phyloP scores from a whole-genome alignment of 2,329 filamentous ascomycete species.

The Nothopassalora personata region DNA sequence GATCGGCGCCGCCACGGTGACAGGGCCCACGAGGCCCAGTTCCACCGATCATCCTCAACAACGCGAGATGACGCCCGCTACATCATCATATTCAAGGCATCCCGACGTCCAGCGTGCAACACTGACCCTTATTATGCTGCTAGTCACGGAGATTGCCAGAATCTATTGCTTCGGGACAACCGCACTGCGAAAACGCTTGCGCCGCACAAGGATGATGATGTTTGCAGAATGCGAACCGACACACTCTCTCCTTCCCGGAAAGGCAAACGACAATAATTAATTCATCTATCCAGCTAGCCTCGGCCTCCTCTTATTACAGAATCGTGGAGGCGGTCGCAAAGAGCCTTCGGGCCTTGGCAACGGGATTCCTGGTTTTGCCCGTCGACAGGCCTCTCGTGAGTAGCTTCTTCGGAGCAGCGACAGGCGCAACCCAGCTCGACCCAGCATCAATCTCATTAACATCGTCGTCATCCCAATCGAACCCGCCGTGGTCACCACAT shows the following conservation, averaged over 20 bases:
- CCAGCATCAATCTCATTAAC: conserved; percentile 22
- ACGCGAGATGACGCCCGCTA: neutral
- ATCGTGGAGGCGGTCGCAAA: conserved; percentile 25
- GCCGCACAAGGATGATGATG: neutral
- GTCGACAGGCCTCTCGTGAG: conserved; percentile 4
- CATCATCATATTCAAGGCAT: neutral
- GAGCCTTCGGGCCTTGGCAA: conserved; percentile 20
- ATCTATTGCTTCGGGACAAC: neutral
- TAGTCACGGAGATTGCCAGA: neutral
- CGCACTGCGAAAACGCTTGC: neutral
- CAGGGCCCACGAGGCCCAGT: neutral
- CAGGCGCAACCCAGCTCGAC: conserved; percentile 20
- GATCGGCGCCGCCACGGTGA: neutral
- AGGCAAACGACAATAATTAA: neutral
- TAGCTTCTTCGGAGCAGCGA: conserved; percentile 4
- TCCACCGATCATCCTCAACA: neutral
- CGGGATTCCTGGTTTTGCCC: conserved; percentile 12
- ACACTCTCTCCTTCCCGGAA: neutral
- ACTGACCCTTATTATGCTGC: neutral
- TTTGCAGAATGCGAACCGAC: neutral
- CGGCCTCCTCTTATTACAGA: conserved; percentile 8
- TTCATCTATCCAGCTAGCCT: neutral
- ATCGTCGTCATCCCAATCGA: conserved; percentile 19
- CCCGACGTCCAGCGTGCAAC: neutral
- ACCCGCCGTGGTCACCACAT: conserved; percentile 4